Percentiles rank a stretch among this genome's conserved stretches.
phyloP scores from a whole-genome alignment of 768 basidiomycete species.

The Leccinum barrowsii region DNA sequence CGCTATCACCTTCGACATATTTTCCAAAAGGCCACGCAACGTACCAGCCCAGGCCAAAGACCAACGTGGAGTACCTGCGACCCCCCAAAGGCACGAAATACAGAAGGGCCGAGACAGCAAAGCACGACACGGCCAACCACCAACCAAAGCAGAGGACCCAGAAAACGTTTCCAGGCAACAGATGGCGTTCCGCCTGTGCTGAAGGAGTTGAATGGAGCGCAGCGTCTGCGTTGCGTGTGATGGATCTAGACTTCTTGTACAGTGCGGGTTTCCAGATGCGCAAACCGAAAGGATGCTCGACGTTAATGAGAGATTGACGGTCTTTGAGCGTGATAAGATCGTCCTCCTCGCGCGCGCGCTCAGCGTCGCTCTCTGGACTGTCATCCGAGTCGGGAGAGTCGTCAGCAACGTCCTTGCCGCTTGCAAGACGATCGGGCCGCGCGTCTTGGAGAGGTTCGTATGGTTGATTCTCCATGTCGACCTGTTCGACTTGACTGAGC shows the following conservation, averaged over 20 bases:
- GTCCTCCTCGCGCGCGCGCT: slow-evolving; percentile 43
- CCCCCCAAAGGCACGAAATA: slow-evolving; percentile 79
- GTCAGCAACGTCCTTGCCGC: slow-evolving; percentile 44
- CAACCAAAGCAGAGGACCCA: slow-evolving; percentile 91
- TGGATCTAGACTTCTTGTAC: slow-evolving; percentile 95
- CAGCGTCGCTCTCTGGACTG: slow-evolving; percentile 33
- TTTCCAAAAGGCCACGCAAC: slow-evolving; percentile 98
- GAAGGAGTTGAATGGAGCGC: slow-evolving; percentile 92
- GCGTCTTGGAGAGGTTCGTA: slow-evolving; percentile 32
- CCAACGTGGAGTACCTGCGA: slow-evolving; percentile 74
- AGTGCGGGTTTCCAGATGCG: slow-evolving; percentile 99
- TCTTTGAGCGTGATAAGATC: slow-evolving; percentile 93
- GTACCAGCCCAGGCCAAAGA: slow-evolving; percentile 95
- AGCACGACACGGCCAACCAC: slow-evolving; percentile 81
- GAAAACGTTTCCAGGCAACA: slow-evolving; percentile 90
- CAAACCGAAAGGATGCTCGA: slow-evolving; percentile 97
- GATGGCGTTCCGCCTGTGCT: slow-evolving; percentile 88
- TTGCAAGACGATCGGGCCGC: slow-evolving; percentile 14
- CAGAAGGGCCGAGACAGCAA: slow-evolving; percentile 63
- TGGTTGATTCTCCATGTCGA: slow-evolving; percentile 38
- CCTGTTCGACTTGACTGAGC: slow-evolving; percentile 50
- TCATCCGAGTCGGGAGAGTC: slow-evolving; percentile 40
- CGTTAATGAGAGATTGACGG: slow-evolving; percentile 96
- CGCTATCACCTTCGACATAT: slow-evolving; percentile 84
- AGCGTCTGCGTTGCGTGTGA: slow-evolving; percentile 93